Base-by-base conservation (phyloP, 78 protist species). In the Dictyostelium purpureum region DNA sequence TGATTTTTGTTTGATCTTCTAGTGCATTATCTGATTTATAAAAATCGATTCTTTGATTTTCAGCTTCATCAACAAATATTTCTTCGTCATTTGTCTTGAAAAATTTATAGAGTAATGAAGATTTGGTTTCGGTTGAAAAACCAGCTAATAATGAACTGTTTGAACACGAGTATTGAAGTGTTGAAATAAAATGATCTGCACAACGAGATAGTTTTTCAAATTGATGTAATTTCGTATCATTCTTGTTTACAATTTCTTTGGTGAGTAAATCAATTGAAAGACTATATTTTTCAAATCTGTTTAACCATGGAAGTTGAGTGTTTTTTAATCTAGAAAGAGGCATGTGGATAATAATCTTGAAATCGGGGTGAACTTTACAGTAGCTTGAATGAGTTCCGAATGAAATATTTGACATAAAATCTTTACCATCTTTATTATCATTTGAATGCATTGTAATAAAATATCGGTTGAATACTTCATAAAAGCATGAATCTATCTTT, bases 381-480 rank as follows among this genome's bases (percentile, higher is more conserved):
- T 31, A 12, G 10, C 5, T 43, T 6, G 77, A 40, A 31, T 83
- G 90, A 2, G 52, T 75, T 11, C 90, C 90, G 43, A 69, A 75
- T 4, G 67, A 40, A 6, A 83, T 67, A 33, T 49, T 73, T 3
- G 90, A 77, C 45, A 83, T 1, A 37, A 83, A 83, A 24, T 37
- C 14, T 3, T 47, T 69, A 7, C 38, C n/a, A 5, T 21, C 42
- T 1, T 51, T 63, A 4, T 51, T 57, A 2, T 33, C 33, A 35
- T 5, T 6, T 6, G 12, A 16, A 40, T 6, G 57, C 37, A 69
- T 14, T 1, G 28, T 16, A 5, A 26, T 11, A 31, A 83, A 83
- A 28, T 83, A 83, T n/a, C 61, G n/a, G 31, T 83, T 83, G 63
- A 83, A 69, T 10, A 83, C 90, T 1, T 83, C 90, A 35, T 83